These are phyloP conservation scores for Starmera dryadoides DNA, from an alignment of 805 yeast species.

Conservation along the genomic window DNA sequence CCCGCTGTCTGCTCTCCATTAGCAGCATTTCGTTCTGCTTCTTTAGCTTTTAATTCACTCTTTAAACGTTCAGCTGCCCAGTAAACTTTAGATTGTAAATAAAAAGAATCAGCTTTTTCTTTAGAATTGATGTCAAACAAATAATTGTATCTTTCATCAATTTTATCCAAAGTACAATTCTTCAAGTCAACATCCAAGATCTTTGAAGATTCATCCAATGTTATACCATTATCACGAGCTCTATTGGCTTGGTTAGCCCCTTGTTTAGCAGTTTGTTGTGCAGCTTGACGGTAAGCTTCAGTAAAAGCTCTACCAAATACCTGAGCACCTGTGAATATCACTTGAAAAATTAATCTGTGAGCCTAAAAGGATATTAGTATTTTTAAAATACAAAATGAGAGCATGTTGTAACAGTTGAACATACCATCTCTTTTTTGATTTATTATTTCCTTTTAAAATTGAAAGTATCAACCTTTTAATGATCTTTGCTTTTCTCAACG, in stretches of 20 bases:
- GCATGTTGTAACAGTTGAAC: too few relatives aligned
- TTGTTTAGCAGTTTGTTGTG: conserved; percentile 81
- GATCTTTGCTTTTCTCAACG: too few relatives aligned
- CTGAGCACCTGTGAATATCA: conserved; percentile 87
- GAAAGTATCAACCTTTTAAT: too few relatives aligned
- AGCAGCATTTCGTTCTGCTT: conserved; percentile 27
- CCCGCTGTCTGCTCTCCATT: conserved; percentile 9
- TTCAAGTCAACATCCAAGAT: conserved; percentile 72
- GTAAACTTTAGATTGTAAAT: conserved; percentile 85
- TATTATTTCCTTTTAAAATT: too few relatives aligned
- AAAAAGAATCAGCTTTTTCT: conserved; percentile 95
- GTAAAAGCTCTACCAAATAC: conserved; percentile 94
- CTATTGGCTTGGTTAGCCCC: conserved; percentile 41
- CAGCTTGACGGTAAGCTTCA: conserved; percentile 96
- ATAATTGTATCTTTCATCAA: conserved; percentile 68
- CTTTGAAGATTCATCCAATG: conserved; percentile 86
- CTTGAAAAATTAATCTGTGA: conserved; percentile 84
- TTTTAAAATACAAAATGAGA: too few relatives aligned
- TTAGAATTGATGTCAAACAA: conserved; percentile 84
- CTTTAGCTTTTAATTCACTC: conserved; percentile 61
- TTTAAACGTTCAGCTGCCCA: conserved; percentile 90
- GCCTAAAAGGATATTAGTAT: conserved; percentile 44
- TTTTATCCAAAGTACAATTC: conserved; percentile 48
- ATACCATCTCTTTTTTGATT: too few relatives aligned
- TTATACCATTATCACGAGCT: conserved; percentile 59